A percentile compares a stretch with the other conserved stretches of the same genome.
Conservation (phyloP, 1,284 basidiomycete genomes). For the Grifola frondosa region DNA sequence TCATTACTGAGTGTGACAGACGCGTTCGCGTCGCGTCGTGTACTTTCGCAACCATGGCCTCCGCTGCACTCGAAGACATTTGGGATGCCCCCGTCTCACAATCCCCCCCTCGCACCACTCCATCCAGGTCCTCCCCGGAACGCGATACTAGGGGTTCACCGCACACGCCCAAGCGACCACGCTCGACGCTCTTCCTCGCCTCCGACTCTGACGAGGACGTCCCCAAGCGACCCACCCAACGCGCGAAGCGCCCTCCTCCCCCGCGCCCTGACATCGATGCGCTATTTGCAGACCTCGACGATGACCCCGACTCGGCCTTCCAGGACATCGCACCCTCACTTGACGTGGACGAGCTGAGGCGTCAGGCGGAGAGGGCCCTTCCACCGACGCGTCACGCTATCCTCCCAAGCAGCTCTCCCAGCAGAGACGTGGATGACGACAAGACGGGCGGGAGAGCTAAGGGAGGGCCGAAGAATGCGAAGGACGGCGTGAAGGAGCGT, state of each 20-base stretch:
- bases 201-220: slow-evolving; percentile 49
- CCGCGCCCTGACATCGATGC: slow-evolving; percentile 52
- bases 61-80: slow-evolving; percentile 35
- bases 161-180: slow-evolving; percentile 33
- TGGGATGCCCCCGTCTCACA: slow-evolving; percentile 44
- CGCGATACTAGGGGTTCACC: slow-evolving; percentile 1
- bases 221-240: slow-evolving; percentile 15
- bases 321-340: slow-evolving; percentile 49
- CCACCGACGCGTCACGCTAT: slow-evolving; percentile 41
- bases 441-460: slow-evolving; percentile 22
- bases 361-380: slow-evolving; percentile 49
- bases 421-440: slow-evolving; percentile 29
- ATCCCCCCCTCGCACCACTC: slow-evolving; percentile 17
- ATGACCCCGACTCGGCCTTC: slow-evolving; percentile 32
- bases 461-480: slow-evolving; percentile 22
- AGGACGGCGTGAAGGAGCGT: slow-evolving; percentile 40
- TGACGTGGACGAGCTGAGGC: slow-evolving; percentile 49
- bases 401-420: slow-evolving; percentile 48
- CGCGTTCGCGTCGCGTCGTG: slow-evolving; percentile 16
- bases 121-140: slow-evolving; percentile 1
- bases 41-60: slow-evolving; percentile 28
- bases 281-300: slow-evolving; percentile 60
- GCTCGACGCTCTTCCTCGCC: slow-evolving; percentile 48
- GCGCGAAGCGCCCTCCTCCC: slow-evolving; percentile 17
- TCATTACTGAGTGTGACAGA: slow-evolving; percentile 16